These are phyloP conservation scores for Coniferiporia sulphurascens DNA, from an alignment of 1,284 basidiomycete genomes.

Conservation along the genomic window DNA sequence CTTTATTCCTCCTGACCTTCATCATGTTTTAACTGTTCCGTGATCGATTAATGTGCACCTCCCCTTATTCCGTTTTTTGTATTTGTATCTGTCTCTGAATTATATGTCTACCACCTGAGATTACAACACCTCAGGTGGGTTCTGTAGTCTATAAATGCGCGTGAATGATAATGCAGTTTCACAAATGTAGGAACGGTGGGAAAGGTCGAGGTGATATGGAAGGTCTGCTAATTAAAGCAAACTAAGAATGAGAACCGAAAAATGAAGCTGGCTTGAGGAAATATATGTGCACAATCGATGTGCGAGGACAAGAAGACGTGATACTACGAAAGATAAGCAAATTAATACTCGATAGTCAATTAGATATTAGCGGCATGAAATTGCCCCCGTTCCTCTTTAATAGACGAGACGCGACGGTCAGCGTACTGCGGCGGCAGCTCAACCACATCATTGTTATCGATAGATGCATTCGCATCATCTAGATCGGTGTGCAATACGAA, in stretches of 20 bases:
- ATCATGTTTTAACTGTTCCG: slow-evolving; percentile 4
- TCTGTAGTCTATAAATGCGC: background rate
- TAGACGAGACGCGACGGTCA: slow-evolving; percentile 34
- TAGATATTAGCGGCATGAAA: background rate
- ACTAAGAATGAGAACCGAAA: no score
- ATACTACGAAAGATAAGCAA: slow-evolving; percentile 2
- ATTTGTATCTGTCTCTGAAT: slow-evolving; percentile 1
- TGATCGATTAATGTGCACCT: background rate
- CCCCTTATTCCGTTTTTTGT: slow-evolving; percentile 1
- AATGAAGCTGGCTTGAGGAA: no score
- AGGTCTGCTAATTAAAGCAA: no score
- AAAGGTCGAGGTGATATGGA: no score
- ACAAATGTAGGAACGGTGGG: no score
- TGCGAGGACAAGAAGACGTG: background rate
- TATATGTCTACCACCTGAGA: background rate
- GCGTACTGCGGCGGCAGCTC: slow-evolving; percentile 75
- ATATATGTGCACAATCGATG: no score
- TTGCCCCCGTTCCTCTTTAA: background rate
- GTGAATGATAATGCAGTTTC: no score
- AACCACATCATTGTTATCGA: slow-evolving; percentile 51
- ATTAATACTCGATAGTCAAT: background rate
- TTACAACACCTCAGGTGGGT: background rate
- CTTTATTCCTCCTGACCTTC: background rate
- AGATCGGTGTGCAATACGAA: slow-evolving; percentile 70
- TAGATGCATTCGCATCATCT: slow-evolving; percentile 44